These are phyloP conservation scores for Aspergillus bertholletiae DNA, from an alignment of 495 filamentous ascomycete genomes.

Conservation along the genomic window DNA sequence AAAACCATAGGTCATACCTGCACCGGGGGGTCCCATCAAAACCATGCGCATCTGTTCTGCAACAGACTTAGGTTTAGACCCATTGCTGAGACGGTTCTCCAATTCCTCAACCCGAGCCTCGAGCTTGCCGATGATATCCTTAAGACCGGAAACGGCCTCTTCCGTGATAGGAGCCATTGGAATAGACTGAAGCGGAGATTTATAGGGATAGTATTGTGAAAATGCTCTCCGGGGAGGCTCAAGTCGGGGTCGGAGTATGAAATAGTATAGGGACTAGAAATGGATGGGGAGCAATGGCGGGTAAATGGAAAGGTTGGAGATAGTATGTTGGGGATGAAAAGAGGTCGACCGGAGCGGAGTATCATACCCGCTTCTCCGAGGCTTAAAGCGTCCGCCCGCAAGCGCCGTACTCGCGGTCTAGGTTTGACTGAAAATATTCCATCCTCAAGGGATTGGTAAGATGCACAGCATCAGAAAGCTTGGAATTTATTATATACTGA, in stretches of 20 bases:
- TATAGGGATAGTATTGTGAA: slow-evolving; percentile 20
- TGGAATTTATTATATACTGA: no score
- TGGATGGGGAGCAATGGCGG: slow-evolving; percentile 14
- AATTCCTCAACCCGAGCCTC: slow-evolving; percentile 78
- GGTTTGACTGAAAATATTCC: background rate
- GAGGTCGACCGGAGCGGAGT: slow-evolving; percentile 24
- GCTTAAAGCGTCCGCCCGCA: slow-evolving; percentile 5
- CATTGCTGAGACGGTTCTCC: slow-evolving; percentile 60
- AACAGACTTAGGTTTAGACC: slow-evolving; percentile 44
- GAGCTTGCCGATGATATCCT: slow-evolving; percentile 75
- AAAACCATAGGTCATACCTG: slow-evolving; percentile 56
- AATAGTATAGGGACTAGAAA: slow-evolving; percentile 8
- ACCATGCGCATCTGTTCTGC: slow-evolving; percentile 81
- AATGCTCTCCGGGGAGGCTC: slow-evolving; percentile 7
- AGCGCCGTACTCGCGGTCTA: background rate
- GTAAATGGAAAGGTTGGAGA: slow-evolving; percentile 34
- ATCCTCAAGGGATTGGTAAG: background rate
- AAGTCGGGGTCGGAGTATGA: slow-evolving; percentile 3
- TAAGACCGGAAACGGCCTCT: slow-evolving; percentile 68
- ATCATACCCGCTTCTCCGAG: slow-evolving; percentile 24
- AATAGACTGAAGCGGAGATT: slow-evolving; percentile 21
- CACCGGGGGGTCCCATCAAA: slow-evolving; percentile 94
- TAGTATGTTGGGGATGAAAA: slow-evolving; percentile 25
- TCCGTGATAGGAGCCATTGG: slow-evolving; percentile 85
- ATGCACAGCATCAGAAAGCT: background rate